A percentile compares a stretch with the other conserved stretches of the same genome.
Conservation (phyloP, 2,329 filamentous ascomycete genomes). For the Venturia pyrina region DNA sequence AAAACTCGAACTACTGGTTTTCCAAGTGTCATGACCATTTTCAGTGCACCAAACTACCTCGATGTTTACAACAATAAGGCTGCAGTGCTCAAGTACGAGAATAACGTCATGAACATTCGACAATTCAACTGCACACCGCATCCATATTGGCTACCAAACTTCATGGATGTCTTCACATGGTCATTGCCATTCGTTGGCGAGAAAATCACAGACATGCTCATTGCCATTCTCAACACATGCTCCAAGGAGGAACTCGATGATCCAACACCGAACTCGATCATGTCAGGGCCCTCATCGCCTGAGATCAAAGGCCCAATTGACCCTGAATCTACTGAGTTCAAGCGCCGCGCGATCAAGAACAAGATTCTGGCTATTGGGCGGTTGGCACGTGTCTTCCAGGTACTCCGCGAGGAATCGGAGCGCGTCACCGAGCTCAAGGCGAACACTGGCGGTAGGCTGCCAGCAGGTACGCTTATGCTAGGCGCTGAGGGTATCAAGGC, state of each 20-base stretch:
- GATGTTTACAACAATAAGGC: conserved; percentile 99
- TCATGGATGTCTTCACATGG: conserved; percentile 99
- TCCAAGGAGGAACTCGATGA: conserved; percentile 92
- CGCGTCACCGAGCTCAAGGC: conserved; percentile 96
- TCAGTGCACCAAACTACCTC: conserved; percentile 96
- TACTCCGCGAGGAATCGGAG: conserved; percentile 93
- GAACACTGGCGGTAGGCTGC: conserved; percentile 81
- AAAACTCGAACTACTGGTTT: conserved; percentile 98
- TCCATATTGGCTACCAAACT: conserved; percentile 98
- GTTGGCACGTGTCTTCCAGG: conserved; percentile 95
- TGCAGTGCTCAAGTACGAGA: conserved; percentile 97
- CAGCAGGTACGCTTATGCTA: conserved; percentile 93
- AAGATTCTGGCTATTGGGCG: conserved; percentile 97
- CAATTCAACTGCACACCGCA: conserved; percentile 99
- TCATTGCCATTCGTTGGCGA: conserved; percentile 96
- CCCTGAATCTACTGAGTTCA: conserved; percentile 82
- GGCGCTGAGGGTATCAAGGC: conserved; percentile 98
- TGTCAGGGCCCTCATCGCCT: conserved; percentile 65
- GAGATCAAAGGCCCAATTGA: conserved; percentile 53
- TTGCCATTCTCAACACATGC: conserved; percentile 94
- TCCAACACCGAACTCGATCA: conserved; percentile 60
- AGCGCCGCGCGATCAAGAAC: conserved; percentile 97
- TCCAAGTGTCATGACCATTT: conserved; percentile 99
- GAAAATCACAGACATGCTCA: conserved; percentile 98
- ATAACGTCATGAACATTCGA: conserved; percentile 99